Conservation (phyloP, 2,329 filamentous ascomycete genomes). For the Ceratocystis cubensis region DNA sequence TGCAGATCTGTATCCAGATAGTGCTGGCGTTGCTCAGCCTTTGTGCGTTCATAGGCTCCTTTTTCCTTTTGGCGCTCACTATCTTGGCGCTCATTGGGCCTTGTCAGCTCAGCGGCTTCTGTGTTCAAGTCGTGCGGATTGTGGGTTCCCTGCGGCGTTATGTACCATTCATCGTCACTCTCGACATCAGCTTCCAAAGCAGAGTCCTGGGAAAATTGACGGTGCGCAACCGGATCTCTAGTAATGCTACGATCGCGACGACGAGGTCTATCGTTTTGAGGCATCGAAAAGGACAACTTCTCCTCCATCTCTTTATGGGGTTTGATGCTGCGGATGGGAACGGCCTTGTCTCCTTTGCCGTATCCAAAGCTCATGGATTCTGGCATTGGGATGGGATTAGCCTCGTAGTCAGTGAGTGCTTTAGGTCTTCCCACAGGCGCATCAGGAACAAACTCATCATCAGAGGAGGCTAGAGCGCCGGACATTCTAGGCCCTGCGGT, state of each 20-base stretch:
- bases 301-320: not conserved
- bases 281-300: not conserved
- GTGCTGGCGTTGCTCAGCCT: conserved; percentile 20
- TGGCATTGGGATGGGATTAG: conserved; percentile 8
- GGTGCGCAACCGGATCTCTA: conserved; percentile 16
- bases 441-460: conserved; percentile 7
- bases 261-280: not conserved
- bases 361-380: not conserved
- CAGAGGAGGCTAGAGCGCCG: conserved; percentile 2
- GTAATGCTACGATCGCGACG: not conserved
- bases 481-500: conserved; percentile 1
- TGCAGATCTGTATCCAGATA: conserved; percentile 11
- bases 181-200: conserved; percentile 21
- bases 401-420: conserved; percentile 8
- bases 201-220: conserved; percentile 22
- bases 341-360: not conserved
- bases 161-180: conserved; percentile 27
- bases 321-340: not conserved
- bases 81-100: conserved; percentile 29
- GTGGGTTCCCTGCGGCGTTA: conserved; percentile 32
- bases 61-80: conserved; percentile 10
- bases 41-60: conserved; percentile 9
- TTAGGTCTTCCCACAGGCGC: not conserved
- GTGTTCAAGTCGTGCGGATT: conserved; percentile 45
- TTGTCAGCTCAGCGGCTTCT: conserved; percentile 36